phyloP scores from a whole-genome alignment of 2,329 filamentous ascomycete species.

The Stenocarpella maydis region DNA sequence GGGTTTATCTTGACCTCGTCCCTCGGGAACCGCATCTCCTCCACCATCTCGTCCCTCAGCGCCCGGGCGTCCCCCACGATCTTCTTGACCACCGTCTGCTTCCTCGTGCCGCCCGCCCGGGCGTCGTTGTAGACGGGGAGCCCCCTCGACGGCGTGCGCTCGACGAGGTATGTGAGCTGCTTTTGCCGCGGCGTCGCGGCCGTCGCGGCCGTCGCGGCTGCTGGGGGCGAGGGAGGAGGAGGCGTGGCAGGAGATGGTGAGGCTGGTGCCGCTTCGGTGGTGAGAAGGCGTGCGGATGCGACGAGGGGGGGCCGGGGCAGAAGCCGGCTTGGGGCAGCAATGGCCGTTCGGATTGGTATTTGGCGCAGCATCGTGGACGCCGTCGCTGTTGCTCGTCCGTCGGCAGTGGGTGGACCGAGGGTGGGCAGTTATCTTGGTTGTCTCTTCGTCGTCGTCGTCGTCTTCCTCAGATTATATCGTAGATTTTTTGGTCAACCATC shows the following conservation, averaged over 20 bases:
- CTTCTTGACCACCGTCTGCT: constrained; percentile 79
- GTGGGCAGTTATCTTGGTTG: no score
- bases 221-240: constrained; percentile 26
- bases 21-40: constrained; percentile 63
- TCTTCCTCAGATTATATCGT: not conserved
- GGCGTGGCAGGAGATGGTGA: constrained; percentile 32
- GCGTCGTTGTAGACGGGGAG: constrained; percentile 79
- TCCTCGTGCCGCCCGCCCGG: constrained; percentile 79
- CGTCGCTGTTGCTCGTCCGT: not conserved
- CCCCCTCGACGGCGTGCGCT: constrained; percentile 73
- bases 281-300: constrained; percentile 9
- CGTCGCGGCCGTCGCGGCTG: constrained; percentile 25
- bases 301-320: constrained; percentile 10
- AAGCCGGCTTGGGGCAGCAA: constrained; percentile 27
- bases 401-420: not conserved
- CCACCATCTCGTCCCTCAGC: constrained; percentile 70
- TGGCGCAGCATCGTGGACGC: constrained; percentile 28
- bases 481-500: not conserved
- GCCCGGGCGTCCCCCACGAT: constrained; percentile 75
- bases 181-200: constrained; percentile 36
- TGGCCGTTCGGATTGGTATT: constrained; percentile 30
- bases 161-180: constrained; percentile 73
- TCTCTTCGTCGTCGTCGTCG: not conserved
- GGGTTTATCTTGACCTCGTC: constrained; percentile 63
- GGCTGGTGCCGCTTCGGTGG: not conserved